Evolutionary conservation across 331 rosid species (phyloP), one percentile per base, ranked within the genome.

Genomic region (Phaseolus coccineus): DNA sequence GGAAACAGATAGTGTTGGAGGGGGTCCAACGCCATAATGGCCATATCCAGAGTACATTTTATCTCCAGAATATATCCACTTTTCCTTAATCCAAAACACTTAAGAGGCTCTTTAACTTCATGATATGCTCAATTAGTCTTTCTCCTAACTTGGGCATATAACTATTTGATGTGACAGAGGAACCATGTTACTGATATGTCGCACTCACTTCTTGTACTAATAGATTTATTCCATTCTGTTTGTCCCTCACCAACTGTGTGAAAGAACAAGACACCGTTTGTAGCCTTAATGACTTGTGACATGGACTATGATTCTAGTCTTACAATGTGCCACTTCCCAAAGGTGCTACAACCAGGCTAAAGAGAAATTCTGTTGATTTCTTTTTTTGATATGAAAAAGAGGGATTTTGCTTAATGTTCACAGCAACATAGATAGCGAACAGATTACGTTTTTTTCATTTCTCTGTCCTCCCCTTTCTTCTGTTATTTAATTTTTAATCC

Each of bases 161-260:
- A 65, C 71, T 51, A 30, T 37, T 55, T 52, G 66, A 75, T 61
- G 58, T 69, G 78, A 85, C 40, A 48, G 40, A 19, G 73, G 69
- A 78, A 82, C 74, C 71, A 82, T 40, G 61, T 79, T 53, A 72
- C 39, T 46, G 55, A 48, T 68, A 62, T 65, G 77, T 71, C 64
- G 4, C 77, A 19, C 57, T 80, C 80, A 62, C 69, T 48, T 67
- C 69, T 48, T 67, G 44, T 62, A 69, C 42, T 59, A 31, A 53
- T 30, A 71, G 19, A 39, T 35, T 69, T 69, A 78, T 85, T 81
- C 76, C 57, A 82, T 62, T 57, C 31, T 33, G 27, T 73, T 47
- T 82, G 42, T 68, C 71, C 78, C 66, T 55, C 76, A 44, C 39
- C 75, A 78, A 82, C 80, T 58, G 69, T 37, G 51, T 62, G 73